Evolutionary conservation across 78 protist species (phyloP).

Genomic region (Parvularia atlantis): DNA sequence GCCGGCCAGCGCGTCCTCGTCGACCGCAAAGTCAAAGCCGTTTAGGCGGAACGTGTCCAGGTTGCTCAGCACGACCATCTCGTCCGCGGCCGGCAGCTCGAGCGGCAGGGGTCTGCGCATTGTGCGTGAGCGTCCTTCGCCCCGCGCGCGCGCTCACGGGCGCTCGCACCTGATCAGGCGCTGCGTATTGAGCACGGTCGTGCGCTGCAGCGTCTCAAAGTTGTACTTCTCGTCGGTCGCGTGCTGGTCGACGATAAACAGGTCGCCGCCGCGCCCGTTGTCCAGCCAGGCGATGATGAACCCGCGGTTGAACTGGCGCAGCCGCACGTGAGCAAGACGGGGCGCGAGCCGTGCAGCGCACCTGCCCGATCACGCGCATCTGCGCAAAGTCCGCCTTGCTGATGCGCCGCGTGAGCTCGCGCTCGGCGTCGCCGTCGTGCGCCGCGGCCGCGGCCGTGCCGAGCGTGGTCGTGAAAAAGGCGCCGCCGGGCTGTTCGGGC

Average conservation of each 20-base stretch:
- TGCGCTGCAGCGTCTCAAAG: constrained; percentile 50
- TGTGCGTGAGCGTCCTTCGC: too few relatives aligned
- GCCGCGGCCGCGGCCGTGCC: too few relatives aligned
- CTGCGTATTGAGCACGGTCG: constrained; percentile 15
- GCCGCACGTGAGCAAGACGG: too few relatives aligned
- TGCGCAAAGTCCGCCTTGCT: constrained; percentile 42
- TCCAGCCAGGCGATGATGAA: constrained; percentile 71
- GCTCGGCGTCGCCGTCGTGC: too few relatives aligned
- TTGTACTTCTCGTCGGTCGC: constrained; percentile 93
- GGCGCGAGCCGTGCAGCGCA: too few relatives aligned
- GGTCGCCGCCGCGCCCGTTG: constrained; percentile 31
- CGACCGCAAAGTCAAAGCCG: constrained; percentile 52
- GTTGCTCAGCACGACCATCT: constrained; percentile 39
- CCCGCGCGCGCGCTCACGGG: too few relatives aligned
- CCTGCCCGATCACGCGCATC: constrained; percentile 54
- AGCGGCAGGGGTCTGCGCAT: constrained; percentile 33
- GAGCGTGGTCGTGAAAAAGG: too few relatives aligned
- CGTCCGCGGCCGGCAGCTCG: constrained; percentile 46
- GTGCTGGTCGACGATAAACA: constrained; percentile 87
- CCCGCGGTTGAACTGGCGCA: constrained; percentile 89
- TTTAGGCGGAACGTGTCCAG: constrained; percentile 28
- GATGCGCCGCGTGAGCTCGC: too few relatives aligned
- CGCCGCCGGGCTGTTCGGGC: too few relatives aligned
- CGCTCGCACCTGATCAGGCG: constrained; percentile 9
- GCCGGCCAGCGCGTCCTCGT: constrained; percentile 40